Conservation (phyloP, 73 alveolate species). For the Paramecium biaurelia region DNA sequence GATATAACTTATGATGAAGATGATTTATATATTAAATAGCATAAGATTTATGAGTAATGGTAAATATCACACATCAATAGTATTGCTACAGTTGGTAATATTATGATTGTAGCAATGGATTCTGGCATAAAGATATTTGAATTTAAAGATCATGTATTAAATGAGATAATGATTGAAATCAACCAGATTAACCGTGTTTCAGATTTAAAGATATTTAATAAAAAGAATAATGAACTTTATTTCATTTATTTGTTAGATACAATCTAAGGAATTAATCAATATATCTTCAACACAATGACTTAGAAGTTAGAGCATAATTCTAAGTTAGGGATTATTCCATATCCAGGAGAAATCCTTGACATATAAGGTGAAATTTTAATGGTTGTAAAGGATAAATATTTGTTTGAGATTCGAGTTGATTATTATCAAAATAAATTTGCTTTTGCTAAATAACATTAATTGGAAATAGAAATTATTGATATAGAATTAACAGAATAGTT, state of each 20-base stretch:
- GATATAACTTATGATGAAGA: background rate
- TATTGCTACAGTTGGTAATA: background rate
- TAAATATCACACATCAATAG: background rate
- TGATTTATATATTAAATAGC: background rate
- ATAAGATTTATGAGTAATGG: background rate
- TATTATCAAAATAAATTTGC: background rate
- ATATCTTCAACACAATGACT: background rate
- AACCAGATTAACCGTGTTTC: background rate
- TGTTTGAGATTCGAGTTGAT: background rate
- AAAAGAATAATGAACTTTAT: background rate
- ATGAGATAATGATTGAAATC: background rate
- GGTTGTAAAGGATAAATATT: background rate
- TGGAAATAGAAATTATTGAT: background rate
- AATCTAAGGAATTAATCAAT: background rate
- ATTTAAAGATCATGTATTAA: background rate
- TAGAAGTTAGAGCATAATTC: background rate
- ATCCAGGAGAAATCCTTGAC: background rate
- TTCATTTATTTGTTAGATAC: background rate
- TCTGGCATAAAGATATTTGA: background rate
- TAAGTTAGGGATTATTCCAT: background rate
- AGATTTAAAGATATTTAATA: background rate
- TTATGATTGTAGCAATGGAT: conserved; percentile 1
- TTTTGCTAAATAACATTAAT: background rate
- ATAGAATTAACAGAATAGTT: background rate
- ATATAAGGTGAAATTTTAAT: background rate